Base-by-base conservation (phyloP, 345 rosid species). In the Stellera chamaejasme region DNA sequence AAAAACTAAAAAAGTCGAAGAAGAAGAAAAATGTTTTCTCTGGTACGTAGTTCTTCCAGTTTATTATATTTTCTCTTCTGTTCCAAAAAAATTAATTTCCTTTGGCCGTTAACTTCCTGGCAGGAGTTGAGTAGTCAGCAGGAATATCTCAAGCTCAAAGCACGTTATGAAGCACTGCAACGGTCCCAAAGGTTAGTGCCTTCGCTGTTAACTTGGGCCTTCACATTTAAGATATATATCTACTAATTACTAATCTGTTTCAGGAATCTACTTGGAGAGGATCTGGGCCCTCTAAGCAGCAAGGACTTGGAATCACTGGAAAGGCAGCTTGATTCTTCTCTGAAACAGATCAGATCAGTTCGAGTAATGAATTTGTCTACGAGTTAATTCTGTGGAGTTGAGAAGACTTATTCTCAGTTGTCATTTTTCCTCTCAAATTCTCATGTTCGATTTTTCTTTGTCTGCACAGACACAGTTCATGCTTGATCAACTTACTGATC, bases 401-500 rank as follows among this genome's bases (percentile, higher is more conserved):
- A 8, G 39, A 32, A 8, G 39, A 32, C 10, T 43, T 15, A 3
- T 16, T 14, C 47, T 43, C 6, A 45, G 27, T 45, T 10, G 7
- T 6, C 10, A 44, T 13, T 13, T 28, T 23, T 50, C 45, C 11
- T 10, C 46, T 56, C n/a, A 15, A 43, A 12, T 56, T 39, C 11
- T n/a, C 1, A 6, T 14, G 27, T 50, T 23, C 27, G 7, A 36
- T 14, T 44, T 52, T 50, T 39, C 14, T 12, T 42, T 28, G 5
- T 44, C 3, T 28, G 50, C 6, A 54, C 80, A 92, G 98, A 85
- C 96, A 47, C 96, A 88, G 54, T 81, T 64, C 69, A 86, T 92
- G 95, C 83, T 92, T 54, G 95, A 92, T 69, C 95, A 89, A 69
- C 98, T 88, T 72, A 82, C 79, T 56, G 98, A 92, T 66, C 87